phyloP scores from a whole-genome alignment of 163 green algal species.

The Scenedesmus sp. region DNA sequence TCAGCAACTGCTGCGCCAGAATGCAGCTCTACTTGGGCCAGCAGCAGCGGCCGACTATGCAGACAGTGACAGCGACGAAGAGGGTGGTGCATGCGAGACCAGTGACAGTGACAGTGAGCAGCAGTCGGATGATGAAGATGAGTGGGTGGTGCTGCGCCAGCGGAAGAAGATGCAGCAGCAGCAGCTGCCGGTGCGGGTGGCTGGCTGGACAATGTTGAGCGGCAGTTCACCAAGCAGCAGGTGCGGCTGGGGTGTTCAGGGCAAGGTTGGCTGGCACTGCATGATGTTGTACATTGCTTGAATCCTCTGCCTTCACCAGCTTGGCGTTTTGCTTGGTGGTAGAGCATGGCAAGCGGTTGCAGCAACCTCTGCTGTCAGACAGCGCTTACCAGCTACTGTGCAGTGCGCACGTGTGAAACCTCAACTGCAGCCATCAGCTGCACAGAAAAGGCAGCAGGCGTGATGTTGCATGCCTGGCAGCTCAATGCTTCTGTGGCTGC shows the following conservation, averaged over 20 bases:
- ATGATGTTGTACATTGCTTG: not conserved
- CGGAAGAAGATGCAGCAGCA: conserved; percentile 7
- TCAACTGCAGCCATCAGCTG: no score
- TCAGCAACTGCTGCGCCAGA: conserved; percentile 17
- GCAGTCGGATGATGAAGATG: conserved; percentile 2
- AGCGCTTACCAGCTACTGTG: no score
- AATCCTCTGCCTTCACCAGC: not conserved
- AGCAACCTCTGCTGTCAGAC: not conserved
- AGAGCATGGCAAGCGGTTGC: not conserved
- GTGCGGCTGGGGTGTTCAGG: not conserved
- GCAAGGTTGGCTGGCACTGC: not conserved
- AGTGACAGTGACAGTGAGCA: not conserved
- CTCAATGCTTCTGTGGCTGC: not conserved
- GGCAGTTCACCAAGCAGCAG: conserved; percentile 49
- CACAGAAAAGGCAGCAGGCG: no score
- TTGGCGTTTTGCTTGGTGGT: not conserved
- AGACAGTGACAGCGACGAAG: not conserved
- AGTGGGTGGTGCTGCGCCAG: conserved; percentile 22
- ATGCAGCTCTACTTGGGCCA: not conserved
- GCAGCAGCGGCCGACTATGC: not conserved
- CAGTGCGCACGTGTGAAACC: no score
- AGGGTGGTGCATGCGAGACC: not conserved
- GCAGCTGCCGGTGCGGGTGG: not conserved
- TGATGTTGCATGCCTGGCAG: not conserved
- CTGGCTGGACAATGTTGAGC: not conserved